Base-by-base conservation (phyloP, 2,329 filamentous ascomycete species). In the Colletotrichum sp. region DNA sequence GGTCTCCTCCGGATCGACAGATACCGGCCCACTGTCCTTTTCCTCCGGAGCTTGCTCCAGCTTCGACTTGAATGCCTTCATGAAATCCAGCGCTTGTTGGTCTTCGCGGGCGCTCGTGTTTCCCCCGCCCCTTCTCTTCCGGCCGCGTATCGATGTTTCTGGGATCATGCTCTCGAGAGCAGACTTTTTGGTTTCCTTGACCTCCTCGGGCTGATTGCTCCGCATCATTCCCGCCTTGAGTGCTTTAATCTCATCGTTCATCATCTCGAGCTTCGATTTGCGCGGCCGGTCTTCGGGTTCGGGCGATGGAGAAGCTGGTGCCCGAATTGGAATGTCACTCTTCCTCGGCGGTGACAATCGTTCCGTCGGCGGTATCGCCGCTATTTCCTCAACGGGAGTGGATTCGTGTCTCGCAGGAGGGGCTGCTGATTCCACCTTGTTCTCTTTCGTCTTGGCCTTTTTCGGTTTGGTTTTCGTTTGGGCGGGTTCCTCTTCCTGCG, bases 191-290 rank as follows among this genome's bases (percentile, higher is more conserved):
- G 90, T 90, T 78, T 92, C 89, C 75, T 88, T 86, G 32, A 88
- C 87, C 2, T 88, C 85, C 78, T 87, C 88, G 1, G 84, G 81
- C 68, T 89, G 85, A 30, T 90, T 85, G 27, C 89, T 93, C 39
- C 94, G 90, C 81, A 93, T 94, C 93, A 97, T 95, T 1, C 94
- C 96, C 10, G 94, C 94, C 83, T 96, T 96, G 6, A 97, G 86
- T 2, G 93, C 93, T 6, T 94, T 94, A 70, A 96, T 95, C 80
- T 97, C 93, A 48, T 94, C 94, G 78, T 96, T 96, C 5, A 94
- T 94, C 78, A 88, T 88, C 77, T 95, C 93, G 12, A 96, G 85
- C 1, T 89, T 88, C 2, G 88, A 88, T 79, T 90, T 90, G 66
- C 76, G 77, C 62, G 83, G 84, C 66, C 78, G 78, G 13, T 75